Base-by-base conservation (phyloP, 139 green algal genomes). In the Chlamydomonas eustigma region DNA sequence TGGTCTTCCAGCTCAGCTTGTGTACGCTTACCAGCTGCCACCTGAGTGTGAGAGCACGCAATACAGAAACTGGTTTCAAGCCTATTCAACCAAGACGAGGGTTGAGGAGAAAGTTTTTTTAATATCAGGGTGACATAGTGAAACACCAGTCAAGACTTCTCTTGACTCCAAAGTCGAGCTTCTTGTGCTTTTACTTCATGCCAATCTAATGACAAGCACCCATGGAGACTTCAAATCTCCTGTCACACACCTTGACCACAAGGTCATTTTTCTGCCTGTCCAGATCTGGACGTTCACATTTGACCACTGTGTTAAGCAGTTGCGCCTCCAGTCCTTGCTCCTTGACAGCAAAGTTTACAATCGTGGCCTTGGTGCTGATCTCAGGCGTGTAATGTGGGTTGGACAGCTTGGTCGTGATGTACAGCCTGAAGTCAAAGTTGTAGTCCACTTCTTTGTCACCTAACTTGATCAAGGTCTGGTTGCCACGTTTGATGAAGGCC, bases 261-360 rank as follows among this genome's bases (percentile, higher is more conserved):
- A 97, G 87, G 73, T 95, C 91, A 74, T 93, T 93, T 87, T 95
- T 97, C 83, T 96, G 92, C 82, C 91, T 86, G 78, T 95, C 87
- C 51, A 97, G 79, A 66, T 97, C 92, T 12, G 87, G 87, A 34
- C 90, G 82, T 82, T 96, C 91, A 25, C 85, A 79, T 70, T 88
- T 84, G 1, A 97, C 91, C 24, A 97, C 89, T 8, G 80, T 86
- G 74, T 87, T 88, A 25, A 94, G 89, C 73, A 96, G 88, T 86
- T 97, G 91, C 4, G 85, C 91, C 80, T 95, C 90, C 39, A 96
- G 78, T 6, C 91, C 92, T 68, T 92, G 81, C 85, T 93, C 84
- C 77, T 89, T 92, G 2, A 93, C 89, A 6, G 86, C 80, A 74
- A 96, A 96, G 83, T 96, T 94, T 39, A 93, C 76, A 31, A 93